A percentile compares a stretch with the other conserved stretches of the same genome.
These are phyloP conservation scores for Arctostaphylos glauca DNA, from an alignment of 148 eudicot genomes.

Conservation along the genomic window DNA sequence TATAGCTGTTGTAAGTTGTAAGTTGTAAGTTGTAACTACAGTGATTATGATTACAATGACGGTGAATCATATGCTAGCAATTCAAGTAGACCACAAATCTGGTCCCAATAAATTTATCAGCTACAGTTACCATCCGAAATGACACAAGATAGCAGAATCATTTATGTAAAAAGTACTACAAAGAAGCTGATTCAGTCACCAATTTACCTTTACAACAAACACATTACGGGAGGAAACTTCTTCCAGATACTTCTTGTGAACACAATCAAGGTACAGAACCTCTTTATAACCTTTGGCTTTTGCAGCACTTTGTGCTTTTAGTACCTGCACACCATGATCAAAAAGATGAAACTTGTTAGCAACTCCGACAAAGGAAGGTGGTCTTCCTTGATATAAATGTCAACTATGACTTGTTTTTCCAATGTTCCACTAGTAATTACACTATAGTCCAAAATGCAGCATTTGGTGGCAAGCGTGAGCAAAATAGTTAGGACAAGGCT, in stretches of 20 bases:
- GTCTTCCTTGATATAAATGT: background rate
- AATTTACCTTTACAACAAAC: conserved; percentile 82
- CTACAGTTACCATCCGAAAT: background rate
- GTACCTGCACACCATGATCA: conserved; percentile 45
- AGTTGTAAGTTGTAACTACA: no score
- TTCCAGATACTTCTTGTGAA: conserved; percentile 85
- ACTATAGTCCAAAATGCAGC: background rate
- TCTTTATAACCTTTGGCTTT: conserved; percentile 89
- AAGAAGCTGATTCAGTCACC: conserved; percentile 9
- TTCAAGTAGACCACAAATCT: no score
- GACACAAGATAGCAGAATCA: background rate
- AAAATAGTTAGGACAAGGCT: background rate
- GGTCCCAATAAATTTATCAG: background rate
- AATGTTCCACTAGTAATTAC: background rate
- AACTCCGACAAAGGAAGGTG: background rate
- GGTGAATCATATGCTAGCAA: no score
- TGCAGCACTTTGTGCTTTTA: conserved; percentile 84
- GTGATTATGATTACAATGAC: no score
- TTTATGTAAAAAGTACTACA: background rate
- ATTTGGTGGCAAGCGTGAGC: background rate
- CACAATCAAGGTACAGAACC: conserved; percentile 87
- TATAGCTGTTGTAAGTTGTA: no score
- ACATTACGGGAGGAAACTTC: conserved; percentile 95
- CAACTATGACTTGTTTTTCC: background rate
- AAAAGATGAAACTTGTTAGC: background rate